Percentiles rank a stretch among this genome's conserved stretches.
These are phyloP conservation scores for Saturnispora gosingensis DNA, from an alignment of 805 yeast species.

Conservation along the genomic window DNA sequence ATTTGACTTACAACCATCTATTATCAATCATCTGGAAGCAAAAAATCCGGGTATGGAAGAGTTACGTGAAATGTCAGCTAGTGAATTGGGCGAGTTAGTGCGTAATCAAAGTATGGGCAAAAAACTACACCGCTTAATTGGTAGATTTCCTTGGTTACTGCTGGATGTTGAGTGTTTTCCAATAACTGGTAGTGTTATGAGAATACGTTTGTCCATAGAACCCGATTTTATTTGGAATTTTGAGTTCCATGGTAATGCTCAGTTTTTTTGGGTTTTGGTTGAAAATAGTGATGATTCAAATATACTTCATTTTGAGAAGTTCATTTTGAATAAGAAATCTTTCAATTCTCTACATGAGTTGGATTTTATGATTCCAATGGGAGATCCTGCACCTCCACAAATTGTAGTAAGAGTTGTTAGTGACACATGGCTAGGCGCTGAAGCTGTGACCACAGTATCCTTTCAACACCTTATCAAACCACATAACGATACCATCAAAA, in stretches of 20 bases:
- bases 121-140: constrained; percentile 47
- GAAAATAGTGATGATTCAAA: constrained; percentile 72
- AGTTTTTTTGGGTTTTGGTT: constrained; percentile 86
- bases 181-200: constrained; percentile 74
- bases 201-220: constrained; percentile 59
- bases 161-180: constrained; percentile 82
- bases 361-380: constrained; percentile 87
- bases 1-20: constrained; percentile 66
- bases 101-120: constrained; percentile 73
- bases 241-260: constrained; percentile 70
- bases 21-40: constrained; percentile 50
- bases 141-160: constrained; percentile 66
- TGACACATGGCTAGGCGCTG: constrained; percentile 87
- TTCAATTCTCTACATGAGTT: constrained; percentile 51
- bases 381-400: constrained; percentile 87
- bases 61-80: constrained; percentile 60
- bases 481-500: constrained; percentile 74
- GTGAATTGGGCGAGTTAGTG: constrained; percentile 82
- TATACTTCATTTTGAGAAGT: constrained; percentile 74
- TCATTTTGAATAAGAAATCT: constrained; percentile 55
- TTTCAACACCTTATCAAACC: constrained; percentile 89
- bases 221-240: constrained; percentile 86
- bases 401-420: constrained; percentile 70
- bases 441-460: constrained; percentile 64
- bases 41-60: constrained; percentile 63